These are phyloP conservation scores for Xerocomellus intermedius DNA, from an alignment of 768 basidiomycete species.

Conservation along the genomic window DNA sequence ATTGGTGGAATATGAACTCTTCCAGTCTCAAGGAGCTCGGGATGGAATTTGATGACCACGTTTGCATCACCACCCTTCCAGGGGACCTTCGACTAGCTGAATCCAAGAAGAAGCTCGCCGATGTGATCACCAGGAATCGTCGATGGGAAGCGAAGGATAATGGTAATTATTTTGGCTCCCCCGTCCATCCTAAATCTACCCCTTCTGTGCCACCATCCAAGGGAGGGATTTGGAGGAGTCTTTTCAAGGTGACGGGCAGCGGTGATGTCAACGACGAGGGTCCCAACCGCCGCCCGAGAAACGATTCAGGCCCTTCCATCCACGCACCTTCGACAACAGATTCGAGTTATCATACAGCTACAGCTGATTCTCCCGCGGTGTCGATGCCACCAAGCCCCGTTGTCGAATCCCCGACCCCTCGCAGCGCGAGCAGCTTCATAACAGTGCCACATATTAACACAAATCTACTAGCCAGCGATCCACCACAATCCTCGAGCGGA, in stretches of 20 bases:
- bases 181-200: background rate
- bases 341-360: slow-evolving; percentile 11
- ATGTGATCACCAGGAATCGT: slow-evolving; percentile 10
- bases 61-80: slow-evolving; percentile 36
- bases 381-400: slow-evolving; percentile 4
- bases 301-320: background rate
- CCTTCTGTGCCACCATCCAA: background rate
- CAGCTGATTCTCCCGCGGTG: slow-evolving; percentile 8
- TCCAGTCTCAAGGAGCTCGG: slow-evolving; percentile 16
- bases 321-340: background rate
- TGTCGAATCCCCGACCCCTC: slow-evolving; percentile 14
- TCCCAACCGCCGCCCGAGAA: background rate
- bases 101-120: slow-evolving; percentile 14
- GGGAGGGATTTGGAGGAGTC: background rate
- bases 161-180: slow-evolving; percentile 15
- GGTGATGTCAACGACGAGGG: background rate
- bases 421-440: background rate
- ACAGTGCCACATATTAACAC: background rate
- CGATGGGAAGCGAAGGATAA: slow-evolving; percentile 4
- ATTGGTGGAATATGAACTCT: slow-evolving; percentile 34
- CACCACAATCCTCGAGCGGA: background rate
- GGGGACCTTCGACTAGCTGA: slow-evolving; percentile 4
- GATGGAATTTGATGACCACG: slow-evolving; percentile 38
- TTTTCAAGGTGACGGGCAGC: background rate
- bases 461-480: background rate